Conservation (phyloP, 305 asterid genomes). For the Salvia sclarea region DNA sequence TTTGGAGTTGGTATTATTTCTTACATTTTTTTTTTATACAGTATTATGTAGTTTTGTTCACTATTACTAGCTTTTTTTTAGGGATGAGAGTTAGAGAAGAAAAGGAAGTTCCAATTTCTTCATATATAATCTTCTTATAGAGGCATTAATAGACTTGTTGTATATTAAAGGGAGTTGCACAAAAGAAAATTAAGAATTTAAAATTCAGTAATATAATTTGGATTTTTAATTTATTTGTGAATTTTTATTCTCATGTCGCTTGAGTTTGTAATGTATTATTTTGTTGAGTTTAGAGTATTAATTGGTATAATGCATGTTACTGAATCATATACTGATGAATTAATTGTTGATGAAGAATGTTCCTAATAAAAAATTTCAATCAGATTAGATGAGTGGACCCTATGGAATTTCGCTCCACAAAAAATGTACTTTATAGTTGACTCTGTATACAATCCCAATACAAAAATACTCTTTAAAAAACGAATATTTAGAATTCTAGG, state of each 20-base stretch:
- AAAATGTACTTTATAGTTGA: conserved; percentile 19
- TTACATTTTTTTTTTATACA: background rate
- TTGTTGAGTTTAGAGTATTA: background rate
- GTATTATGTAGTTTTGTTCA: too few relatives aligned
- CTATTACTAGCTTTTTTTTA: too few relatives aligned
- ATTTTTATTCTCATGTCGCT: background rate
- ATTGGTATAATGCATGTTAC: background rate
- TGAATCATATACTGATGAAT: background rate
- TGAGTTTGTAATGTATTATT: background rate
- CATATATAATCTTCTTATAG: too few relatives aligned
- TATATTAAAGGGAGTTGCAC: too few relatives aligned
- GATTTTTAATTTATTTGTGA: background rate
- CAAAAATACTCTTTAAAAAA: too few relatives aligned
- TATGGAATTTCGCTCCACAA: background rate
- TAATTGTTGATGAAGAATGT: conserved; percentile 10
- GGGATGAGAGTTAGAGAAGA: too few relatives aligned
- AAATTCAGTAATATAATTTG: too few relatives aligned
- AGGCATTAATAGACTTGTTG: too few relatives aligned
- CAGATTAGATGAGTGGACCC: conserved; percentile 7
- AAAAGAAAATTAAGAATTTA: too few relatives aligned
- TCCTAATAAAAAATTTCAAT: background rate
- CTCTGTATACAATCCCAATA: background rate
- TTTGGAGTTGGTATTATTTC: background rate
- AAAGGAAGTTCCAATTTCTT: too few relatives aligned
- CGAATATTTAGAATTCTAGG: too few relatives aligned